Evolutionary conservation across 2,329 filamentous ascomycete genomes (phyloP), one percentile per base, ranked within the genome.

Genomic region (Madurella mycetomatis): DNA sequence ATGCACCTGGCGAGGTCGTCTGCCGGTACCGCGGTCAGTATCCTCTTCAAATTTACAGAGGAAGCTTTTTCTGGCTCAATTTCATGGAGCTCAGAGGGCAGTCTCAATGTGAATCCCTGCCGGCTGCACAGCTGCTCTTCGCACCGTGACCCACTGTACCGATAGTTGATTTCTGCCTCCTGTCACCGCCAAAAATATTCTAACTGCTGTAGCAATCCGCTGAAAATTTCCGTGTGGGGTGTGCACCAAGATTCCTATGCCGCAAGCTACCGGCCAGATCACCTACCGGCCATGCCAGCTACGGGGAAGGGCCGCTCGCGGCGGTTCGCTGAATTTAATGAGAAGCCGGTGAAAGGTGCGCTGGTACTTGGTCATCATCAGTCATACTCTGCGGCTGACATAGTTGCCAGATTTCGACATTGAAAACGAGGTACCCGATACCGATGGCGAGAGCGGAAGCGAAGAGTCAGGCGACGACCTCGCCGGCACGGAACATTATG

Each of bases 401-500:
- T 25, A 12, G 16, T 32, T 25, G 5, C 9, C 64, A 92, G 90
- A 95, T 67, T 86, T 88, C 66, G 90, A 95, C 67, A 89, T 89
- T 0, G 90, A 95, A 74, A 83, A 81, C 61, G 81, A 84, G 57
- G 75, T 74, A 16, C 77, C 78, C 58, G 78, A 77, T n/a, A 79
- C 77, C 53, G 76, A 74, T 42, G 76, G 69, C 13, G 79, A 75
- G 48, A 82, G 78, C 43, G 77, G 70, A 31, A 78, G 73, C 49
- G 62, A 64, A 9, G 64, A 63, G 16, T 60, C 56, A 4, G 59
- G 34, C 17, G 70, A 74, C 40, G 72, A 71, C 17, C 25, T 37
- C 19, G 59, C 61, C 9, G 62, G 87, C 17, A 87, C 92, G 32
- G 92, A 96, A 65, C 92, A 97, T 69, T 97, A 97, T 67, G 81